Evolutionary conservation across 2,329 filamentous ascomycete genomes (phyloP).

Genomic region (Aureobasidium leucospermi): DNA sequence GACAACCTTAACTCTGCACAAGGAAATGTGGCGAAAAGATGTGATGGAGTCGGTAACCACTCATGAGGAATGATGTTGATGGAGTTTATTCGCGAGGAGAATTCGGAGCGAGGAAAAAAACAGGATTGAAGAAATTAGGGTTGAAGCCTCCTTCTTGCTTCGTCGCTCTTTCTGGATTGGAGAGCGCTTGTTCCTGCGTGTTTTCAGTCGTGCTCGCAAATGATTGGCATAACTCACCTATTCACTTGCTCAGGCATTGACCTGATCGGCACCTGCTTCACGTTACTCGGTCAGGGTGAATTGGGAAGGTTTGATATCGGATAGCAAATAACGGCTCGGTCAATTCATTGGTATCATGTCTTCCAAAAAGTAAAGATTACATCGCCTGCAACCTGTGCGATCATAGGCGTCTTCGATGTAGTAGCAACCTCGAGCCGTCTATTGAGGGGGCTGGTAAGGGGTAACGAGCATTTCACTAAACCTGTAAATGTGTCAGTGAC

Average conservation of each 20-base stretch:
- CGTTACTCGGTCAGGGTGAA: too few species aligned
- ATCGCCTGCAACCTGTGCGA: background rate
- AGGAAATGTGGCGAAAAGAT: background rate
- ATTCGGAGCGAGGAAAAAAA: too few species aligned
- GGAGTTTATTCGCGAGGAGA: too few species aligned
- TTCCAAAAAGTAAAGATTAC: conserved; percentile 1
- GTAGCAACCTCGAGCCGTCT: background rate
- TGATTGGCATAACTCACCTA: too few species aligned
- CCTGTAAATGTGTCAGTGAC: conserved; percentile 24
- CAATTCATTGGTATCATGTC: conserved; percentile 14
- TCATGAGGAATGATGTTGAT: too few species aligned
- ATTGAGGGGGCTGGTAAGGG: conserved; percentile 61
- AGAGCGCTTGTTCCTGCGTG: too few species aligned
- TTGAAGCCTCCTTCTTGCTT: background rate
- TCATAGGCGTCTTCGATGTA: background rate
- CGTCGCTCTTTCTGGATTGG: too few species aligned
- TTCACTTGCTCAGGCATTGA: too few species aligned
- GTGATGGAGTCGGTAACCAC: background rate
- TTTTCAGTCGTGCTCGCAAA: too few species aligned
- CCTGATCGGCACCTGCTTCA: background rate
- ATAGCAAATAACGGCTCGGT: background rate
- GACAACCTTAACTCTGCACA: background rate
- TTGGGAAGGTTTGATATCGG: background rate
- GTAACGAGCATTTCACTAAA: conserved; percentile 80
- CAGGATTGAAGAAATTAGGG: too few species aligned